These are phyloP conservation scores for Carex myosuroides DNA, from an alignment of 176 grass and related monocot species.

Conservation along the genomic window DNA sequence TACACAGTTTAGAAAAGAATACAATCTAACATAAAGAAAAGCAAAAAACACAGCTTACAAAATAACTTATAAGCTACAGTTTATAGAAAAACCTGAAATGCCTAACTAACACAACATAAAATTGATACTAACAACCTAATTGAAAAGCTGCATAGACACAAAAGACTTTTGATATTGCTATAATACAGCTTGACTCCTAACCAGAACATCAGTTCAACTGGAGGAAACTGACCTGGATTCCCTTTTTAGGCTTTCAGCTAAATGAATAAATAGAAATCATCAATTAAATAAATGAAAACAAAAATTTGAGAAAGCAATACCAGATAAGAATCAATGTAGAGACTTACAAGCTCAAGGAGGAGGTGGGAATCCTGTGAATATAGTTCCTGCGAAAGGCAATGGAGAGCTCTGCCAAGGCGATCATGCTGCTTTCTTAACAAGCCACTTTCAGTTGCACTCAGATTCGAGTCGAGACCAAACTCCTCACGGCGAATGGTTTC, in stretches of 20 bases:
- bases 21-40: neutral
- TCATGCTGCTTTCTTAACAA: slow-evolving; percentile 93
- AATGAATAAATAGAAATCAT: neutral
- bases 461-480: slow-evolving; percentile 73
- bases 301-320: neutral
- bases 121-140: neutral
- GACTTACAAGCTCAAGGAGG: slow-evolving; percentile 88
- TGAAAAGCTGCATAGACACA: neutral
- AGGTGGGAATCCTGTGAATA: slow-evolving; percentile 98
- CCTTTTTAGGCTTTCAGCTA: neutral
- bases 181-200: neutral
- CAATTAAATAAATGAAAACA: neutral
- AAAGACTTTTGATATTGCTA: neutral
- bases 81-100: neutral
- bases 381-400: slow-evolving; percentile 92
- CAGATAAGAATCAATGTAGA: neutral
- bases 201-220: neutral
- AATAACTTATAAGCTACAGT: neutral
- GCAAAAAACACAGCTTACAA: neutral
- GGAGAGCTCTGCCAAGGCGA: slow-evolving; percentile 92
- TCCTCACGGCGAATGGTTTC: slow-evolving; percentile 86
- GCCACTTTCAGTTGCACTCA: slow-evolving; percentile 46
- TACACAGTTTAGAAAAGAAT: no score
- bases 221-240: neutral
- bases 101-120: neutral